Evolutionary conservation across 2,329 filamentous ascomycete genomes (phyloP).

Genomic region (Zymoseptoria pseudotritici): DNA sequence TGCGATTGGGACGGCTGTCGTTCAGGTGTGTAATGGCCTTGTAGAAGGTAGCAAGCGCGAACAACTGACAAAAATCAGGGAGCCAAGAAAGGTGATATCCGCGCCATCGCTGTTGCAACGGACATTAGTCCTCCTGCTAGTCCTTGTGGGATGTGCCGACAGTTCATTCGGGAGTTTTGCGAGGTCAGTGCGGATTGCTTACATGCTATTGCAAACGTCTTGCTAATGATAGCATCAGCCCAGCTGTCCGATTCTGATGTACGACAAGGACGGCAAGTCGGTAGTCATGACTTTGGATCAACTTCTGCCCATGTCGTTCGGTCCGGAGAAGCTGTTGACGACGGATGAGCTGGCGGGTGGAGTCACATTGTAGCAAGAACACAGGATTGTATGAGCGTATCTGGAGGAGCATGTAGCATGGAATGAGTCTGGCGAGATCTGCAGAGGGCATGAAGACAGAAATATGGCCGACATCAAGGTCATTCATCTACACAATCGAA

Average conservation of each 20-base stretch:
- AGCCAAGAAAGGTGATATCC: conserved; percentile 49
- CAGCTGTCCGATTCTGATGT: conserved; percentile 78
- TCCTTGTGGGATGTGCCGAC: conserved; percentile 93
- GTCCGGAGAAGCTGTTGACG: conserved; percentile 40
- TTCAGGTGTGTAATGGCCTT: conserved; percentile 29
- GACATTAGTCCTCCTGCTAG: conserved; percentile 47
- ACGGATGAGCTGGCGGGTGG: conserved; percentile 21
- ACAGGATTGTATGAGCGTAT: neutral
- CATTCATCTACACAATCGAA: neutral
- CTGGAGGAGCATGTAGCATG: neutral
- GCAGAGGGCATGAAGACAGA: neutral
- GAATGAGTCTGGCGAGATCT: neutral
- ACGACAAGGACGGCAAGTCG: conserved; percentile 70
- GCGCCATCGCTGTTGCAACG: conserved; percentile 77
- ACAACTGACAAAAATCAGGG: conserved; percentile 16
- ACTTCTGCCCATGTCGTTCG: conserved; percentile 47
- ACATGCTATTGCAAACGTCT: neutral
- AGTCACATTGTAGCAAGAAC: conserved; percentile 2
- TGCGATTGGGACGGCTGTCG: conserved; percentile 74
- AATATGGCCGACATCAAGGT: neutral
- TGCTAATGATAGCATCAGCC: conserved; percentile 13
- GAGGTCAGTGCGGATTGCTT: conserved; percentile 20
- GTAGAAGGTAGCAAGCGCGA: too few species aligned
- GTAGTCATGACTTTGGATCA: conserved; percentile 63
- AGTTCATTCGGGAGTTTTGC: conserved; percentile 56